Base-by-base conservation (phyloP, 352 stramenopile species). In the Thalassiosira mediterranea region DNA sequence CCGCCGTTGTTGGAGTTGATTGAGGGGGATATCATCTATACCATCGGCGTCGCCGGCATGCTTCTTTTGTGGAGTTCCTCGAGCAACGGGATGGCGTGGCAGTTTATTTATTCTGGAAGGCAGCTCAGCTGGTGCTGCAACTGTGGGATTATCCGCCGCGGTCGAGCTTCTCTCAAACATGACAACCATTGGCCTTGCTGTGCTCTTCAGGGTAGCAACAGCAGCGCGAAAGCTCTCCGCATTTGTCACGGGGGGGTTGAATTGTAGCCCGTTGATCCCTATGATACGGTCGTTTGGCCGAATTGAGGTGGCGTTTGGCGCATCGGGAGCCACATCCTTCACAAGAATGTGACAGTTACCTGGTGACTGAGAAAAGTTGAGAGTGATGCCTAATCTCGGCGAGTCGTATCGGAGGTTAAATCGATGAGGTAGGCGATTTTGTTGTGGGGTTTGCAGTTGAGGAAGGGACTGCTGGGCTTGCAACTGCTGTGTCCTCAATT, bases 201-300 rank as follows among this genome's bases (percentile, higher is more conserved):
- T 29, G 29, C 38, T 34, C 42, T 68, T 84, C 34, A 84, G 56
- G 34, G 46, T 21, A 46, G 3, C 42, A 49, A 84, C 38, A 4
- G 56, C 62, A 4, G 15, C 7, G 28, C 72, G 61, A 23, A 79
- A 83, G 26, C 11, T 44, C 15, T 7, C n/a, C n/a, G 2, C 23
- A 17, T 3, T 40, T 44, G 28, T 42, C 7, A 42, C 13, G 34
- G 34, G 34, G 34, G 34, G 34, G 34, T 42, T 28, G 31, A 83
- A 76, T 53, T 40, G 62, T 57, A 58, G 75, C 0, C 75, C 68
- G 47, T 83, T 79, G 13, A 83, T 66, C 1, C 68, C 75, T 26
- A 69, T 54, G 32, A 83, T 54, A 1, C 63, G 15, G 68, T 83
- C 75, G 26, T 53, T 42, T 2, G 29, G 11, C 40, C 56, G 25